These are phyloP conservation scores for Lactarius hatsudake DNA, from an alignment of 768 basidiomycete genomes.

Conservation along the genomic window DNA sequence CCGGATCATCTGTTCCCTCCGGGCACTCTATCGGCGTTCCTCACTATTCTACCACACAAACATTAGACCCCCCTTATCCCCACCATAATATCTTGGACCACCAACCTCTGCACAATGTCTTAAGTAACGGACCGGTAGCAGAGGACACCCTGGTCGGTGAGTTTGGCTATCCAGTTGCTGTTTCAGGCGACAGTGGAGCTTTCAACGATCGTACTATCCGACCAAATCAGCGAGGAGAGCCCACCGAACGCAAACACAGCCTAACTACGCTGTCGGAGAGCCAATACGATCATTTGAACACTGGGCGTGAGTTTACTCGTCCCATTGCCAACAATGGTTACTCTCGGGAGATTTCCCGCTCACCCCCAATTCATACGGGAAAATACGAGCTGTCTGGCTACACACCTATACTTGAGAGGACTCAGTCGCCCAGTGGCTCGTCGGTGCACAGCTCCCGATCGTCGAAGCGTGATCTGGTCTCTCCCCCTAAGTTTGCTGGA, in stretches of 20 bases:
- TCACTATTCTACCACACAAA: conserved; percentile 4
- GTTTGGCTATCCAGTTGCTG: neutral
- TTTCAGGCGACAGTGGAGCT: neutral
- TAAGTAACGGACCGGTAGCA: neutral
- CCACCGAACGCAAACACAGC: neutral
- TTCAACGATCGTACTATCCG: neutral
- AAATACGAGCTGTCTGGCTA: conserved; percentile 3
- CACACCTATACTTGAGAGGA: conserved; percentile 7
- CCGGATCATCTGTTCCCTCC: neutral
- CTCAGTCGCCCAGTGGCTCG: conserved; percentile 19
- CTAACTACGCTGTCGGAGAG: neutral
- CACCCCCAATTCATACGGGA: conserved; percentile 6
- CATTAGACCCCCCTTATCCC: conserved; percentile 3
- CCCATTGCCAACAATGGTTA: neutral
- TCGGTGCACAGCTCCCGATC: conserved; percentile 22
- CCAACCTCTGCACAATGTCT: neutral
- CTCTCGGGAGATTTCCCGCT: conserved; percentile 7
- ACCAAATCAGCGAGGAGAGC: neutral
- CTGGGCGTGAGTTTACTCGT: neutral
- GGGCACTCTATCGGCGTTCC: neutral
- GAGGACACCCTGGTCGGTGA: neutral
- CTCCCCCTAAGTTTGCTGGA: conserved; percentile 17
- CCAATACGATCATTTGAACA: neutral
- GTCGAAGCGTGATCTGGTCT: conserved; percentile 11
- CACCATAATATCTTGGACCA: conserved; percentile 1